A percentile compares a stretch with the other conserved stretches of the same genome.
Conservation (phyloP, 805 yeast genomes). For the Saccharomycopsis oosterbeekiorum region DNA sequence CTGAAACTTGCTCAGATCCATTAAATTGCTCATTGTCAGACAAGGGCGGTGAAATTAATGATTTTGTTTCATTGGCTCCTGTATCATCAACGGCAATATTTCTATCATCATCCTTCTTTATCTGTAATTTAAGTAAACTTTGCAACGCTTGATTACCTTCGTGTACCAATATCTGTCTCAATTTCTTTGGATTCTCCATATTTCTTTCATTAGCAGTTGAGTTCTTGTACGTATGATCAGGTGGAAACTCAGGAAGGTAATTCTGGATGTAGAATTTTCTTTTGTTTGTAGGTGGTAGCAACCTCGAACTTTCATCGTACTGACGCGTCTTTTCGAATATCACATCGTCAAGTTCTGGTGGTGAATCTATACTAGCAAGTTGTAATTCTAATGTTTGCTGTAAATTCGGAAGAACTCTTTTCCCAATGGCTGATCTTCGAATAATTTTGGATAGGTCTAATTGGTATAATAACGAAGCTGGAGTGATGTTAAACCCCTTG, state of each 20-base stretch:
- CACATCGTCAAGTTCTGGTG: conserved; percentile 5
- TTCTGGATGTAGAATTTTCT: conserved; percentile 44
- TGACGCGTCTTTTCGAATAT: conserved; percentile 11
- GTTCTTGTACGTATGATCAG: conserved; percentile 81
- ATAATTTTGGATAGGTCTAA: conserved; percentile 6
- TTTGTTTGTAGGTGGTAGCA: conserved; percentile 43
- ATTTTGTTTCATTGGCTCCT: conserved; percentile 3
- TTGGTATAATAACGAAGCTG: conserved; percentile 11
- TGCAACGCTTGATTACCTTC: conserved; percentile 75
- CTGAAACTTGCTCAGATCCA: not conserved
- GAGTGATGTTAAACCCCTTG: conserved; percentile 5
- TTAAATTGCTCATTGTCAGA: conserved; percentile 1
- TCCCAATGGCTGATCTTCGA: conserved; percentile 1
- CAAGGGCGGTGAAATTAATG: conserved; percentile 14
- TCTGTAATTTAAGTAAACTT: conserved; percentile 36
- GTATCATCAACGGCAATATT: conserved; percentile 3
- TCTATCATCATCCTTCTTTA: conserved; percentile 16
- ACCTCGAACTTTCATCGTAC: conserved; percentile 20
- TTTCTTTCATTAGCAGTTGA: conserved; percentile 60
- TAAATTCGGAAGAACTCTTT: not conserved
- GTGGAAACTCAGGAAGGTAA: conserved; percentile 85
- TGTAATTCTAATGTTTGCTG: conserved; percentile 2
- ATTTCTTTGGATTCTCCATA: conserved; percentile 56
- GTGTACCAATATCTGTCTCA: conserved; percentile 62
- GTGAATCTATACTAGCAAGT: not conserved